Evolutionary conservation across 2,329 filamentous ascomycete species (phyloP), one percentile per base, ranked within the genome.

Genomic region (Pestalotiopsis sp.): DNA sequence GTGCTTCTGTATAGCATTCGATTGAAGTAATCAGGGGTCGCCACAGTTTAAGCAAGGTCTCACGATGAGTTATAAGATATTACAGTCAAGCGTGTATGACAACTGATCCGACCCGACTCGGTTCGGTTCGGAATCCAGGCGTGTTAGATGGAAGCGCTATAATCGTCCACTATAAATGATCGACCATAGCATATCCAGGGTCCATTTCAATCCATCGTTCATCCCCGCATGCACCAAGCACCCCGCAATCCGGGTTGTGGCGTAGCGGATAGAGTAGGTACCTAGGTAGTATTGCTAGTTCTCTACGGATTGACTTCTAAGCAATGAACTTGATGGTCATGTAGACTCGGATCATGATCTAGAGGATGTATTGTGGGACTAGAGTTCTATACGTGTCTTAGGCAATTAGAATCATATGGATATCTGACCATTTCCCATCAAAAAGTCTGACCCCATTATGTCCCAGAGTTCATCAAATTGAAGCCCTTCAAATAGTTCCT

Each of bases 401-500:
- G 7, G 31, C 11, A 52, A 4, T n/a, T 5, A 17, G 1, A 45
- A 17, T 45, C 7, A 52, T 52, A 52, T 52, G 17, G n/a, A 23
- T 20, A 59, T 59, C 4, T 59, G 57, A 14, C 27, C 57, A 59
- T 27, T 59, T 27, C 57, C 57, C 27, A 59, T 59, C 3, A 59
- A 36, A 36, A 63, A 63, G 36, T 63, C 60, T 9, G 25, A 23
- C 6, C 60, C 60, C 60, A 63, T 63, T 5, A 63, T 63, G 23
- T 41, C 38, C 60, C 60, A 63, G 20, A 63, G 60, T 38, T 63
- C 60, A 41, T 63, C 60, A 41, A 63, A 63, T 41, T 25, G 31
- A 25, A 63, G 38, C 13, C 20, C 27, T 41, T 63, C 60, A 38
- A 63, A 41, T 41, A 41, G n/a, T 23, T 63, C 60, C 12, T 23